Conservation (phyloP, 805 yeast species). For the Nakazawaea ambrosiae region DNA sequence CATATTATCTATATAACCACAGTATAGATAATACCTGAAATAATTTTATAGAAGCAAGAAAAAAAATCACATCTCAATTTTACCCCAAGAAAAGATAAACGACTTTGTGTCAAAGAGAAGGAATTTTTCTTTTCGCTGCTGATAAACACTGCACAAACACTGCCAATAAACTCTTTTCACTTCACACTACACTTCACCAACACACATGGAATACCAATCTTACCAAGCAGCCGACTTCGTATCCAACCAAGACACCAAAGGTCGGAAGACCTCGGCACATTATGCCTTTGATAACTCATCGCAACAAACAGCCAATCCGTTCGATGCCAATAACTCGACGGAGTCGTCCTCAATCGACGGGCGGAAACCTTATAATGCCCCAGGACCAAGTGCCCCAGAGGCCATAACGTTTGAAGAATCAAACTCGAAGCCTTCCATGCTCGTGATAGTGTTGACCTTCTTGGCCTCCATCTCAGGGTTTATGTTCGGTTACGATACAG, state of each 20-base stretch:
- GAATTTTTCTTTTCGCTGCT: too few relatives aligned
- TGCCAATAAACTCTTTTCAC: too few relatives aligned
- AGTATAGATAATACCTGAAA: too few relatives aligned
- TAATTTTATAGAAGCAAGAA: too few relatives aligned
- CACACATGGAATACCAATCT: not conserved
- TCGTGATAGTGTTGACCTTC: constrained; percentile 38
- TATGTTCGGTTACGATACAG: constrained; percentile 58
- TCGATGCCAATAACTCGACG: not conserved
- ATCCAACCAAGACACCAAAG: not conserved
- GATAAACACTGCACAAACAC: too few relatives aligned
- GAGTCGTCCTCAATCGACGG: not conserved
- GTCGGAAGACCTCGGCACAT: not conserved
- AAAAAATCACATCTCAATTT: too few relatives aligned
- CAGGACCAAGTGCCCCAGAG: not conserved
- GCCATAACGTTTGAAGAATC: not conserved
- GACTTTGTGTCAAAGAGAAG: too few relatives aligned
- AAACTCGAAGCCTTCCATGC: constrained; percentile 23
- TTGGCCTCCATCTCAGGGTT: constrained; percentile 50
- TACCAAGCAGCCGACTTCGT: constrained; percentile 1
- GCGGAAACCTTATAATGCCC: not conserved
- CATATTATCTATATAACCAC: too few relatives aligned
- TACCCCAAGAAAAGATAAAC: too few relatives aligned
- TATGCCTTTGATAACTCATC: not conserved
- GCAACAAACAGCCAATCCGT: not conserved
- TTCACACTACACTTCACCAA: too few relatives aligned